Base-by-base conservation (phyloP, 441 rosid genomes). In the Brassica balearica region DNA sequence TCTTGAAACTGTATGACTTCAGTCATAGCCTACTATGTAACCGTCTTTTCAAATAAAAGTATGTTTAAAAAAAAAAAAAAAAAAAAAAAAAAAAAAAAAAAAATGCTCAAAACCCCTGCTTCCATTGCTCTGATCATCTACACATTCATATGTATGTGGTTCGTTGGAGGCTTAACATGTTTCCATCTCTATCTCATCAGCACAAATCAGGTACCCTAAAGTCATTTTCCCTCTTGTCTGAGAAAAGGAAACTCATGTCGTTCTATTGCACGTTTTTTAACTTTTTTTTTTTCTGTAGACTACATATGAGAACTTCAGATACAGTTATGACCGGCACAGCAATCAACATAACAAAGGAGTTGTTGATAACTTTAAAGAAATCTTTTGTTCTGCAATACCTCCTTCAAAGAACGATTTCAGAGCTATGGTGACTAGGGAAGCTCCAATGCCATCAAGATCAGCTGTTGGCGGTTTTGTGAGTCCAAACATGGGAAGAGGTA, bases 401-500 rank as follows among this genome's bases (percentile, higher is more conserved):
- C 85, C 91, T 84, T 87, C 91, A 3, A 85, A 76, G 75, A 87
- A 83, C 75, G 72, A 79, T 43, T 92, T 92, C 66, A 86, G 64
- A 1, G 90, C 88, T 43, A 72, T 36, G 34, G 85, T 82, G 4
- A 75, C 61, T 5, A 89, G 86, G 74, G 86, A 82, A 76, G 67
- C 15, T 41, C 86, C 92, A 51, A 56, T 85, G 70, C 90, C 89
- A 14, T 36, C 87, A 7, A 84, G 91, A 76, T 63, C 87, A 62
- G 89, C 80, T 19, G 79, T 84, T 6, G 86, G 92, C 2, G 86
- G 94, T 72, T 91, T 91, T 71, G 87, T 88, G 93, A 91, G 94
- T 85, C 94, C 94, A 51, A 91, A 87, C 79, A 87, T 91, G 93
- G 94, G 96, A 20, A 93, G 84, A 79, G 84, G 85, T 5, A 85